Base-by-base conservation (phyloP, 2,329 filamentous ascomycete genomes). In the Dactylellina drechsleri region DNA sequence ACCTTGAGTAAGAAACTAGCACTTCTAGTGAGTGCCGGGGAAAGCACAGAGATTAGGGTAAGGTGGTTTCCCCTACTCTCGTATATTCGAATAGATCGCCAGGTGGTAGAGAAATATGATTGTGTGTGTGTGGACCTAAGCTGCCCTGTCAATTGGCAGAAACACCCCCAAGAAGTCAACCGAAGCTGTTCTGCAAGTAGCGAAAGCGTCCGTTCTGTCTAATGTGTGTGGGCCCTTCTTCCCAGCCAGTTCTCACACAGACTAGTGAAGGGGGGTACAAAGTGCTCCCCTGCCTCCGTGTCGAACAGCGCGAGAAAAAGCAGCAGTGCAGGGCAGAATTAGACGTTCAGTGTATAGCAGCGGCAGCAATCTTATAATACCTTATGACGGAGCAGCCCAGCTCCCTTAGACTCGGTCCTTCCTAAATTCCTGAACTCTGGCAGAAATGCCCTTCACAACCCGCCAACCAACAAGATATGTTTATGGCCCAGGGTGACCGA, bases 121-220 rank as follows among this genome's bases (percentile, higher is more conserved):
- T 43, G 18, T 26, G 31, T 40, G 60, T 56, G 50, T 66, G 56
- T 58, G 68, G 68, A 74, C 61, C 68, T 74, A 74, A 66, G 57
- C 68, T 74, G 68, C 70, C 62, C 70, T 75, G 70, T 73, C 56
- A 62, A 62, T 66, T 67, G 59, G 67, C 68, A 74, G 61, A 73
- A 28, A 65, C 52, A 59, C 43, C 62, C 40, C 40, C 62, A 64
- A 68, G 36, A 43, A 68, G 71, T 75, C 71, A 75, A 65, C 71
- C 61, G 45, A 75, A 64, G 58, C 71, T 45, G 61, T 66, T 61
- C 67, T 67, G 68, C 68, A 62, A 66, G 68, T 66, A 66, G 68
- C 68, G 47, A 49, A 57, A 74, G 57, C 41, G 43, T 47, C 43
- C 43, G 1, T 47, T 12, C 43, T 23, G 23, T 23, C 23, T 47